Evolutionary conservation across 768 basidiomycete genomes (phyloP).

Genomic region (Panus rudis): DNA sequence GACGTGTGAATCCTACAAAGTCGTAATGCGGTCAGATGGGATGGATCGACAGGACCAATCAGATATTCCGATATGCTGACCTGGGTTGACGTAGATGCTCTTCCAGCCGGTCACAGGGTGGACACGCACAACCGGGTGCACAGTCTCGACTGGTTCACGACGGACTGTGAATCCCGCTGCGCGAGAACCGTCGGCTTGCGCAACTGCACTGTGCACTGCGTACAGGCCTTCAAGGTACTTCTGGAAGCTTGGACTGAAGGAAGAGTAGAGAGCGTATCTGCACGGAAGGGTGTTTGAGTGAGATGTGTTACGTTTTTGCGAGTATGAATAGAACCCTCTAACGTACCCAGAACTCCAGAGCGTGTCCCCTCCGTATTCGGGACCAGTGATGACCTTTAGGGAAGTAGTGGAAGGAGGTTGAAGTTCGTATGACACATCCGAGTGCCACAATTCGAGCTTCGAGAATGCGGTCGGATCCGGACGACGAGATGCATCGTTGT

Average conservation of each 20-base stretch:
- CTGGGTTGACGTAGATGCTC: conserved; percentile 76
- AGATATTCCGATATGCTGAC: conserved; percentile 25
- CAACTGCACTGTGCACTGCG: conserved; percentile 71
- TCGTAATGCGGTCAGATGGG: not conserved
- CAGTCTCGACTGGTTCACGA: conserved; percentile 56
- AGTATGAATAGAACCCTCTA: not conserved
- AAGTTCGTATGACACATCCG: conserved; percentile 76
- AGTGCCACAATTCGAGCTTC: conserved; percentile 75
- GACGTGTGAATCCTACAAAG: conserved; percentile 63
- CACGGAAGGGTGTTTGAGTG: not conserved
- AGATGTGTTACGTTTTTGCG: not conserved
- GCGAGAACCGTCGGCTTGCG: conserved; percentile 69
- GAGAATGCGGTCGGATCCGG: conserved; percentile 61
- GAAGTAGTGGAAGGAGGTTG: conserved; percentile 80
- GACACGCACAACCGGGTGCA: conserved; percentile 79
- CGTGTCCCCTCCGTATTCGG: conserved; percentile 72
- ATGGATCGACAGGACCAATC: not conserved
- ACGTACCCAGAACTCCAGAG: conserved; percentile 73
- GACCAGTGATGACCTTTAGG: conserved; percentile 64
- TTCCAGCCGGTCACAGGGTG: conserved; percentile 85
- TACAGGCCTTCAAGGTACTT: conserved; percentile 66
- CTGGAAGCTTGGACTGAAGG: conserved; percentile 68
- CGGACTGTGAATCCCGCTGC: conserved; percentile 66
- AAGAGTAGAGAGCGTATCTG: conserved; percentile 80
- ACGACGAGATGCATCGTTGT: conserved; percentile 56